Base-by-base conservation (phyloP, 805 yeast species). In the Metschnikowia drakensbergensis region DNA sequence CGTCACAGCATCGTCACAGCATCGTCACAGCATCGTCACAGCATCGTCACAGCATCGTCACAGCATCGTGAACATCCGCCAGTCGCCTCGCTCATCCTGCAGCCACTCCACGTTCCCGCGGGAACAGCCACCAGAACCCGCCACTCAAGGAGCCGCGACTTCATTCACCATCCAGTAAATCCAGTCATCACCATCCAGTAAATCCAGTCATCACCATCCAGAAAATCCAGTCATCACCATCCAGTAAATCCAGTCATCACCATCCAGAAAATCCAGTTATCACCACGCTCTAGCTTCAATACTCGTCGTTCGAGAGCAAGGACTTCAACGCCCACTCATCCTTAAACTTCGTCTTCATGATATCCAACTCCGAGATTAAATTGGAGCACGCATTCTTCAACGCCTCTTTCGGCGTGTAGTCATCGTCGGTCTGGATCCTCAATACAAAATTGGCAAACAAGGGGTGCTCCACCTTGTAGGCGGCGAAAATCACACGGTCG, bases 381-480 rank as follows among this genome's bases (percentile, higher is more conserved):
- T 84, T 75, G 53, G 88, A 81, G 67, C 97, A 91, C 2, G 99
- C 98, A 59, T 86, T 88, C 61, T 81, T 86, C 61, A 94, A 76
- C 1, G 98, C 98, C 50, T 85, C 89, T 61, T 84, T 82, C 29
- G 99, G 99, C 35, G 89, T 79, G 65, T 90, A 90, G 45, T 94
- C 96, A 58, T 94, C 98, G 59, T 88, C 96, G 0, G 98, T 92
- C 68, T 94, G 99, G 33, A 94, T 80, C 70, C 99, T 82, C 82
- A 94, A 81, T 40, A 92, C 83, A 60, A 94, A 94, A 66, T 88
- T 88, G 35, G 99, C 97, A 69, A 94, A 94, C 55, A 94, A 75
- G 6, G 99, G 99, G 71, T 94, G 99, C 70, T 94, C 98, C 38
- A 94, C 90, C 67, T 94, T 94, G 76, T 94, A 94, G 32, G 98